Conservation (phyloP, 1,284 basidiomycete species). For the Malassezia psittaci region DNA sequence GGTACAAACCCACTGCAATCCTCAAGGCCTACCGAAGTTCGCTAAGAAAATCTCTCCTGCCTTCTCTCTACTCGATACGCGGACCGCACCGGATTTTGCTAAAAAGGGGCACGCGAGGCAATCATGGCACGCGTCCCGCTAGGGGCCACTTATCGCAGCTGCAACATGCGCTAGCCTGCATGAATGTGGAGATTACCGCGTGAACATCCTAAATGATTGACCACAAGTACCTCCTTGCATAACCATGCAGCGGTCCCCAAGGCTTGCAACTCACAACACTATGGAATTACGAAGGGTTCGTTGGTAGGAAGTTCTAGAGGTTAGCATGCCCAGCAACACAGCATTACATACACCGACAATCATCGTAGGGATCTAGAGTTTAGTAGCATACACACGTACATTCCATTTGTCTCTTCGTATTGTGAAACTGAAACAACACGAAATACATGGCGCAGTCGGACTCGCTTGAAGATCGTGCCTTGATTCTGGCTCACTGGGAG, state of each 20-base stretch:
- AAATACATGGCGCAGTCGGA: slow-evolving; percentile 56
- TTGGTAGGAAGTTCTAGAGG: slow-evolving; percentile 21
- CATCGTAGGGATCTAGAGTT: slow-evolving; percentile 18
- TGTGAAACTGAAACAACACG: slow-evolving; percentile 91
- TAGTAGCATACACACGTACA: slow-evolving; percentile 16
- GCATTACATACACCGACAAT: slow-evolving; percentile 19
- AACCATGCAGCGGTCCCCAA: background rate
- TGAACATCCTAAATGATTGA: no score
- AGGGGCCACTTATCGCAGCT: background rate
- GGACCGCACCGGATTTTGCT: no score
- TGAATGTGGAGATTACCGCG: background rate
- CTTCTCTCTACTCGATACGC: no score
- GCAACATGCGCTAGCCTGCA: background rate
- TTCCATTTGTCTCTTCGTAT: slow-evolving; percentile 63
- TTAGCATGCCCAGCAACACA: background rate
- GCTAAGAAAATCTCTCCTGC: no score
- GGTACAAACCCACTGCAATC: background rate
- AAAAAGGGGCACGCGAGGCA: no score
- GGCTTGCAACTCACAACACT: no score
- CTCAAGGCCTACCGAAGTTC: no score
- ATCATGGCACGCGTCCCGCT: background rate
- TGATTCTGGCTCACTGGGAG: background rate
- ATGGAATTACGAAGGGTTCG: slow-evolving; percentile 25
- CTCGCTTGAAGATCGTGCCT: background rate
- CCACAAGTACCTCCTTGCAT: background rate